Evolutionary conservation across 2,329 filamentous ascomycete genomes (phyloP), one percentile per base, ranked within the genome.

Genomic region (Dryadomyces quercus-mongolicae): DNA sequence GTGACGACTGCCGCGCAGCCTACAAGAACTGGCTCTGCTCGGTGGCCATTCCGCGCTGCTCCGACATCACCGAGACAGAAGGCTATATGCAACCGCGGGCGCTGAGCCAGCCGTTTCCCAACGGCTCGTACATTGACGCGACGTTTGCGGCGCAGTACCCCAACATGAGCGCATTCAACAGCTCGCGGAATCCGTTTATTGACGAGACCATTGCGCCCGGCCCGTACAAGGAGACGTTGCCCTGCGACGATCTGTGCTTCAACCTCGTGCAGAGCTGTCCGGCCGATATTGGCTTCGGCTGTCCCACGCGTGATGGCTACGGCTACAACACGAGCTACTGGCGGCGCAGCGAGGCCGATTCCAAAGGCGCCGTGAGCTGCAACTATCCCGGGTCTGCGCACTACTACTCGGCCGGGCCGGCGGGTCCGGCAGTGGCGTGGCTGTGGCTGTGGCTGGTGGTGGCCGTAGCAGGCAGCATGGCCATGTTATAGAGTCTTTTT

Each of bases 1-100:
- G 93, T 72, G 68, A 73, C 46, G 79, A 94, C 67, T 98, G 93
- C 69, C 80, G 74, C 16, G 64, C 66, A 1, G 88, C 89, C 9
- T 98, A 98, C 76, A 96, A 94, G 67, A 76, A 83, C 63, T 98
- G 93, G 93, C 82, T 98, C 20, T 98, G 93, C 71, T 86, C 88
- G 22, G 90, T 97, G 31, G 86, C 83, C 16, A 93, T 98, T 58
- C 93, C 93, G 1, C 86, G 91, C 34, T 98, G 93, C 71, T 85
- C 88, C 63, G 92, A 96, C 70, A 93, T 87, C 62, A 53, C 67
- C 1, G 70, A 70, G 59, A 69, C 73, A 1, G 67, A 74, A 34
- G 63, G 68, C 12, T 82, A 72, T 63, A 75, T 89, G 2, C 79
- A 83, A 57, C 73, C 77, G 20, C 85, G 93, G 48, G 93, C 92